A percentile compares a stretch with the other conserved stretches of the same genome.
Conservation (phyloP, 164 flowering plant genomes). For the Liquidambar formosana region DNA sequence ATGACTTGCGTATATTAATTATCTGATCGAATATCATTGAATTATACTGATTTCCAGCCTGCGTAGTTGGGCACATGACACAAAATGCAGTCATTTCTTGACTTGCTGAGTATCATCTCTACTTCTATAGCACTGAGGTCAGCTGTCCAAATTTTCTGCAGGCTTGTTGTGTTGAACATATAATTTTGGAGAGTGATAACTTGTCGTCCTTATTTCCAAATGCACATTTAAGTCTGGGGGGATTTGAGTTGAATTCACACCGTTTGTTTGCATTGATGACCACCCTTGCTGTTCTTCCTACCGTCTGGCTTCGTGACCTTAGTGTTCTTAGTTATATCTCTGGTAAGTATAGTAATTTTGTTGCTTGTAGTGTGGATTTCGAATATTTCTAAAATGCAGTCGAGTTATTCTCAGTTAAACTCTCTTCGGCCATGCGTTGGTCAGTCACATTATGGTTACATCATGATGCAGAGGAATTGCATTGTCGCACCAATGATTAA, state of each 20-base stretch:
- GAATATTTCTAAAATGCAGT: too few relatives aligned
- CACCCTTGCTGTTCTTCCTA: constrained; percentile 87
- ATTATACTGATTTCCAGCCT: too few relatives aligned
- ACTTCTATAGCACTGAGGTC: not conserved
- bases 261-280: constrained; percentile 74
- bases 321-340: constrained; percentile 89
- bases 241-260: constrained; percentile 50
- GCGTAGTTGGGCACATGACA: not conserved
- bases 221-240: constrained; percentile 72
- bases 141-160: constrained; percentile 26
- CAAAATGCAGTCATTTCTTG: not conserved
- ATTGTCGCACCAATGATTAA: too few relatives aligned
- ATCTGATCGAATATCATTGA: too few relatives aligned
- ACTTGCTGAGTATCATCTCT: too few relatives aligned
- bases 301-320: constrained; percentile 85
- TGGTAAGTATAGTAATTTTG: constrained; percentile 38
- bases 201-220: constrained; percentile 87
- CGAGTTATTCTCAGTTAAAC: too few relatives aligned
- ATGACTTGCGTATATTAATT: too few relatives aligned
- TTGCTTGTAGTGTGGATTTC: not conserved
- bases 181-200: constrained; percentile 95
- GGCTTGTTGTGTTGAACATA: constrained; percentile 93
- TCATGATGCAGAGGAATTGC: too few relatives aligned
- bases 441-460: not conserved
- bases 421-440: too few relatives aligned